Base-by-base conservation (phyloP, 2,329 filamentous ascomycete species). In the Blastomyces emzantsi region DNA sequence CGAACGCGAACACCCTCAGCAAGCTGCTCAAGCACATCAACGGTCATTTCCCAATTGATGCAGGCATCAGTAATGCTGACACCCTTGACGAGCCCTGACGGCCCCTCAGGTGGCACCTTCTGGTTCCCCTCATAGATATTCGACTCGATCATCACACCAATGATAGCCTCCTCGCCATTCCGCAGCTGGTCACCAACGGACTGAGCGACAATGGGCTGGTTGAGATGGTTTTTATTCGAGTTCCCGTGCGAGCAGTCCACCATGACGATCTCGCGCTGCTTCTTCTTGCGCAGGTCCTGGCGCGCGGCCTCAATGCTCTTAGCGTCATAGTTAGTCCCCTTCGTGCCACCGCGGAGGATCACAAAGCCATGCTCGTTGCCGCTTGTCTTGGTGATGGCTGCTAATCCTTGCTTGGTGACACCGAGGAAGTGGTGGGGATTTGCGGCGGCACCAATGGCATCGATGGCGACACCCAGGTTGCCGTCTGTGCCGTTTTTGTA, bases 401-500 rank as follows among this genome's bases (percentile, higher is more conserved):
- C 94, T 66, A 97, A 82, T 65, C 94, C 94, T 74, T 96, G 92
- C 83, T 99, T 99, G 41, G 94, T 99, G 60, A 99, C 94, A 78
- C 92, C 93, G 83, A 99, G 89, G 83, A 99, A 99, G 81, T 97
- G 93, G 78, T 99, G 94, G 11, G 79, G 78, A 70, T 80, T 76
- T 61, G 75, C 73, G 6, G 79, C 78, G 30, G 90, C 87, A 65
- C 93, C 94, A 74, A 97, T 97, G 43, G 94, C 94, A 75, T 99
- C 94, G 71, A 97, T 95, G 25, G 93, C 92, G 25, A 97, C 92
- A 36, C 86, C 87, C 63, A 99, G 81, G 70, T 89, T 91, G 52
- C 94, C 94, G 72, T 99, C 94, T 30, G 94, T 99, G 66, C 94
- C 94, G 78, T 99, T 99, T 86, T 99, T 99, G 88, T 97, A 99